These are phyloP conservation scores for Beauveria rudraprayagi DNA, from an alignment of 2,329 filamentous ascomycete genomes.

Conservation along the genomic window DNA sequence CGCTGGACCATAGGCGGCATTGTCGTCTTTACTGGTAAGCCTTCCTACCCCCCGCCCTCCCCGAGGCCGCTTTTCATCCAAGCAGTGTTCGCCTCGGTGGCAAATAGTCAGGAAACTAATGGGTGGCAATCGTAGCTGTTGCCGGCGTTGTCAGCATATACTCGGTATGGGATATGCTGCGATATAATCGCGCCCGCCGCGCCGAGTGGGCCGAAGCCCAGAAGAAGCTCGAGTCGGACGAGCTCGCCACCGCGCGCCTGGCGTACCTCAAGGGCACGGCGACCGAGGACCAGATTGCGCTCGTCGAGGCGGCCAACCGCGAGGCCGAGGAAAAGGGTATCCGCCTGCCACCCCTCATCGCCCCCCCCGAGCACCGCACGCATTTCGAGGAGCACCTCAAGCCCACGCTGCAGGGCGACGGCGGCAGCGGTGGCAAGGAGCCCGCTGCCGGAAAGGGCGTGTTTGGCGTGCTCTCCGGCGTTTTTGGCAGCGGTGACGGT, in stretches of 20 bases:
- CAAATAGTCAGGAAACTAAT: not conserved
- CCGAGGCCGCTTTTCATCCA: not conserved
- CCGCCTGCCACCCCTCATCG: slow-evolving; percentile 44
- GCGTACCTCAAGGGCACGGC: slow-evolving; percentile 53
- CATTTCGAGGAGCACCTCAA: slow-evolving; percentile 28
- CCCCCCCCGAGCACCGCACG: slow-evolving; percentile 32
- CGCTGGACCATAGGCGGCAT: slow-evolving; percentile 46
- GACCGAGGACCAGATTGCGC: slow-evolving; percentile 44
- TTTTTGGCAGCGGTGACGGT: slow-evolving; percentile 19
- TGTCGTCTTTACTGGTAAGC: slow-evolving; percentile 48
- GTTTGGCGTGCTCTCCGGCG: slow-evolving; percentile 25
- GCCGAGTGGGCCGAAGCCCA: slow-evolving; percentile 50
- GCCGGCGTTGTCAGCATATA: slow-evolving; percentile 49
- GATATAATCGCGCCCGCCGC: slow-evolving; percentile 52
- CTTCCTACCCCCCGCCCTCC: not conserved
- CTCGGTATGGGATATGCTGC: slow-evolving; percentile 54
- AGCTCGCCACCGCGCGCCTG: slow-evolving; percentile 48
- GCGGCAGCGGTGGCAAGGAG: slow-evolving; percentile 16
- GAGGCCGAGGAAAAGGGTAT: slow-evolving; percentile 36
- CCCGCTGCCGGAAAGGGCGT: slow-evolving; percentile 26
- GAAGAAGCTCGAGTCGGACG: slow-evolving; percentile 44
- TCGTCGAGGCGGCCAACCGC: slow-evolving; percentile 50
- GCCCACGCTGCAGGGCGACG: slow-evolving; percentile 21
- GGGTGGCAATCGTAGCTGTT: slow-evolving; percentile 33
- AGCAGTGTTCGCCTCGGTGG: not conserved